Percentiles rank a stretch among this genome's conserved stretches.
phyloP scores from a whole-genome alignment of 331 rosid genomes.

The Stylosanthes scabra region DNA sequence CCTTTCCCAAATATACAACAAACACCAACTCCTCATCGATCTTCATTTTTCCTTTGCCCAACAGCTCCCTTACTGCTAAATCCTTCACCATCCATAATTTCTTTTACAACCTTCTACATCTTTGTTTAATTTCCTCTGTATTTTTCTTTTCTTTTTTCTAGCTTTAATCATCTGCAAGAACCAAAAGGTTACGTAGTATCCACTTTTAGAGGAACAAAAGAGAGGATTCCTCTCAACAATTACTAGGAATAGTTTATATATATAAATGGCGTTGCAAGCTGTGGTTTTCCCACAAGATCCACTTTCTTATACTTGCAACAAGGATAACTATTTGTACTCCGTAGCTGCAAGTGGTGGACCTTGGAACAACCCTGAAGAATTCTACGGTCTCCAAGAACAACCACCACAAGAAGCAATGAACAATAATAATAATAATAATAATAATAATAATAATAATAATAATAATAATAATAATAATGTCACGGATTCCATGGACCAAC shows the following conservation, averaged over 20 bases:
- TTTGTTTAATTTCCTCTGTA: background rate
- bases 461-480: background rate
- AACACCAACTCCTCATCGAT: background rate
- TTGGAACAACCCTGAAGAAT: constrained; percentile 8
- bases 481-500: constrained; percentile 29
- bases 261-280: constrained; percentile 47
- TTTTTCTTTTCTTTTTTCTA: background rate
- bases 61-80: constrained; percentile 21
- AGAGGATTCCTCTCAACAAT: background rate
- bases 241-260: background rate
- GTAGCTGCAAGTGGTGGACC: background rate
- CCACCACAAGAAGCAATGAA: constrained; percentile 7
- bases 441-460: background rate
- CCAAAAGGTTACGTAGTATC: background rate
- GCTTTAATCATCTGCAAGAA: background rate
- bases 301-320: constrained; percentile 30
- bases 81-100: background rate
- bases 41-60: constrained; percentile 21
- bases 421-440: too few relatives aligned
- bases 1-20: background rate
- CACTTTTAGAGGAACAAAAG: constrained; percentile 15
- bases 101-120: constrained; percentile 4
- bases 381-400: constrained; percentile 6
- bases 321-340: constrained; percentile 34
- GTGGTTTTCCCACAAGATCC: constrained; percentile 53